phyloP scores from a whole-genome alignment of 805 yeast genomes.

The Tetrapisispora taiwanensis region DNA sequence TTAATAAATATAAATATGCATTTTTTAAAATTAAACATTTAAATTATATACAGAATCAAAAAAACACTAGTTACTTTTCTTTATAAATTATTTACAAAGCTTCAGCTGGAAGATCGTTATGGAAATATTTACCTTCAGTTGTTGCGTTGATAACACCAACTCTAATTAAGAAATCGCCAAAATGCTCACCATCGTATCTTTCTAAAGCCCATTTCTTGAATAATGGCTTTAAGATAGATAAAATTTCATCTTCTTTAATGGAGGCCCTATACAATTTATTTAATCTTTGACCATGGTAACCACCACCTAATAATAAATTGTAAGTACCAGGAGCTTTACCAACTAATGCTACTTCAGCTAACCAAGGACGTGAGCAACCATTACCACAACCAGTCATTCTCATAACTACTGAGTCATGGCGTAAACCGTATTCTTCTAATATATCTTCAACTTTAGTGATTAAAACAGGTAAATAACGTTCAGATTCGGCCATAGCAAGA shows the following conservation, averaged over 20 bases:
- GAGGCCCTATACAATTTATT: constrained; percentile 85
- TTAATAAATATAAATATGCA: background rate
- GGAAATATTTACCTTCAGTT: constrained; percentile 84
- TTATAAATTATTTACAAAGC: constrained; percentile 33
- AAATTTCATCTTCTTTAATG: constrained; percentile 80
- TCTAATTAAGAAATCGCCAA: constrained; percentile 88
- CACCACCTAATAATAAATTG: constrained; percentile 92
- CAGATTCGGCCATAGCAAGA: constrained; percentile 97
- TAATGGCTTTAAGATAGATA: constrained; percentile 67
- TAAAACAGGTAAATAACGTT: constrained; percentile 73
- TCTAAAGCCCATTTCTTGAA: constrained; percentile 92
- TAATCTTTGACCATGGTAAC: constrained; percentile 84
- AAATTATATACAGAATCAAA: no score
- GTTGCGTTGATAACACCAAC: constrained; percentile 83
- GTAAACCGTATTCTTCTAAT: constrained; percentile 82
- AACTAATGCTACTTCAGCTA: constrained; percentile 89
- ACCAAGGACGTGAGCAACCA: constrained; percentile 98
- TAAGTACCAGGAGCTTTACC: constrained; percentile 93
- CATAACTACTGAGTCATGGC: constrained; percentile 91
- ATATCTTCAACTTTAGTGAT: constrained; percentile 75
- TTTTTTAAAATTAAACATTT: no score
- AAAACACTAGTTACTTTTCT: no score
- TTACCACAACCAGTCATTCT: constrained; percentile 99
- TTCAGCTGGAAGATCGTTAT: constrained; percentile 83
- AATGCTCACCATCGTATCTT: constrained; percentile 83